Evolutionary conservation across 2,329 filamentous ascomycete genomes (phyloP).

Genomic region (Simplicillium sp.): DNA sequence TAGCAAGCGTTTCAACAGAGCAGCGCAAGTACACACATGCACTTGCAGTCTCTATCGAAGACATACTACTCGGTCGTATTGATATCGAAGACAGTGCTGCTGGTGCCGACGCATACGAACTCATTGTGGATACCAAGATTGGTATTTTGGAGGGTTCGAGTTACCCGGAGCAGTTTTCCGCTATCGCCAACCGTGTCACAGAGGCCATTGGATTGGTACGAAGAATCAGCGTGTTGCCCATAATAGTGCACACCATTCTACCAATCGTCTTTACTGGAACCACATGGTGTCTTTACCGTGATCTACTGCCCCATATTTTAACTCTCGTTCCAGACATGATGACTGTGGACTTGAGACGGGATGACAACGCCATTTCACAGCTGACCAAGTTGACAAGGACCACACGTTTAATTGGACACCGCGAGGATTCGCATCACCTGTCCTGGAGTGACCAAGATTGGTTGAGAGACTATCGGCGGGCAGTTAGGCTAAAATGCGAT

Average conservation of each 20-base stretch:
- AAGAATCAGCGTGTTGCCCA: constrained; percentile 50
- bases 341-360: constrained; percentile 51
- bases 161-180: no score
- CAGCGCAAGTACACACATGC: constrained; percentile 58
- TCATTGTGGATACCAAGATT: constrained; percentile 38
- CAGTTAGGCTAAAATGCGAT: constrained; percentile 48
- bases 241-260: constrained; percentile 41
- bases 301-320: constrained; percentile 36
- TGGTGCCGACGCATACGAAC: constrained; percentile 59
- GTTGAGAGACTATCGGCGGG: constrained; percentile 47
- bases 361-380: constrained; percentile 37
- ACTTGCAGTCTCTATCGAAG: constrained; percentile 49
- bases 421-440: constrained; percentile 30
- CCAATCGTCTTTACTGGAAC: constrained; percentile 5
- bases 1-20: constrained; percentile 52
- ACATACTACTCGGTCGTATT: constrained; percentile 40
- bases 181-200: constrained; percentile 36
- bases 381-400: constrained; percentile 41
- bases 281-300: no score
- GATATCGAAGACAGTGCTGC: constrained; percentile 57
- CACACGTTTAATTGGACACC: constrained; percentile 53
- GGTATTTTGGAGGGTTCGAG: no score
- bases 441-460: constrained; percentile 49
- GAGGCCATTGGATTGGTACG: constrained; percentile 50
- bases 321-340: constrained; percentile 54